Conservation (phyloP, 345 rosid species). For the Linum lewisii region DNA sequence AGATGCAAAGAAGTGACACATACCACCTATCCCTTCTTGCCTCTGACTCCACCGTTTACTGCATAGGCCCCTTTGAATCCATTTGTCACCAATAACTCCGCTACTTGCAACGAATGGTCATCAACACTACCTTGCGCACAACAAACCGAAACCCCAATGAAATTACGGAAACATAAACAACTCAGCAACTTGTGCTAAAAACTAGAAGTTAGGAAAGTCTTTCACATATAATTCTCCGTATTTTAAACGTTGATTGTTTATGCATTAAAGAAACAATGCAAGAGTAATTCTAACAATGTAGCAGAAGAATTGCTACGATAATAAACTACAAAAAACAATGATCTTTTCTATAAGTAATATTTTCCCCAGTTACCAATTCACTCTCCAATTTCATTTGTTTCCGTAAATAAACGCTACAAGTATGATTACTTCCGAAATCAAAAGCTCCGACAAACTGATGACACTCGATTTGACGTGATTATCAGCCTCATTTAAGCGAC, state of each 20-base stretch:
- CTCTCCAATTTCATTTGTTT: not conserved
- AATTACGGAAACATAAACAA: not conserved
- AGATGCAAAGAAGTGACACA: slow-evolving; percentile 22
- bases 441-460: not conserved
- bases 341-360: no score
- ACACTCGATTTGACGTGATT: no score
- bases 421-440: not conserved
- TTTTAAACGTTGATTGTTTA: no score
- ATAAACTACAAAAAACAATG: no score
- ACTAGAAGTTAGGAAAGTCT: no score
- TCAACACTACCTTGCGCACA: slow-evolving; percentile 86
- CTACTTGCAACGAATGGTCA: slow-evolving; percentile 63
- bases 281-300: no score
- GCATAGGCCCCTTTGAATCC: slow-evolving; percentile 88
- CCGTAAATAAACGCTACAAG: not conserved
- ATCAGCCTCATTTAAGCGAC: no score
- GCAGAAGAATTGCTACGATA: not conserved
- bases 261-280: no score
- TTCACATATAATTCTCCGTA: no score
- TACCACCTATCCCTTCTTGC: slow-evolving; percentile 94
- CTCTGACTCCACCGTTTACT: slow-evolving; percentile 70
- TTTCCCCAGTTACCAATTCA: no score
- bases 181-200: slow-evolving; percentile 2
- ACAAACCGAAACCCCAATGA: slow-evolving; percentile 1
- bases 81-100: slow-evolving; percentile 57